Conservation (phyloP, 805 yeast genomes). For the Wickerhamomyces queroliae region DNA sequence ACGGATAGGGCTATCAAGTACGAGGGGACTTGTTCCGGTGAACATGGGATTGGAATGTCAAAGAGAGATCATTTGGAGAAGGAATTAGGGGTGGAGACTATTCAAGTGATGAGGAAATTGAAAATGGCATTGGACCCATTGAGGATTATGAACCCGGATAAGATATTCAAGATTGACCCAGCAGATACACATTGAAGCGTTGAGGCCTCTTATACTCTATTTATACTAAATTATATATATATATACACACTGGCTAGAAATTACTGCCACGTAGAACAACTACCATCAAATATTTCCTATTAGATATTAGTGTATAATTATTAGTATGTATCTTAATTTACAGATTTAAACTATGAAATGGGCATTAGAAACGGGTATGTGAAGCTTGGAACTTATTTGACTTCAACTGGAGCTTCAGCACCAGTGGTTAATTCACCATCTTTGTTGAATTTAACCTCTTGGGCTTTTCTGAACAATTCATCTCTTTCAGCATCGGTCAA, state of each 20-base stretch:
- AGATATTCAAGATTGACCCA: conserved; percentile 66
- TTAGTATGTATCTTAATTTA: no score
- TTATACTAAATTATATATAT: no score
- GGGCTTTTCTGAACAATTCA: conserved; percentile 42
- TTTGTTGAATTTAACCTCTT: conserved; percentile 28
- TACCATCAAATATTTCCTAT: not conserved
- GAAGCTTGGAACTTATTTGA: no score
- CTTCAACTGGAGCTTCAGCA: not conserved
- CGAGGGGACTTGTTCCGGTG: conserved; percentile 85
- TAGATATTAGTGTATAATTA: not conserved
- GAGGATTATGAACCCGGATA: conserved; percentile 72
- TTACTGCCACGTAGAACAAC: no score
- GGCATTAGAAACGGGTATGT: no score
- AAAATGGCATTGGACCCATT: conserved; percentile 72
- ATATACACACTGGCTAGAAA: no score
- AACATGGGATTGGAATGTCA: conserved; percentile 80
- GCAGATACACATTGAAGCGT: conserved; percentile 1
- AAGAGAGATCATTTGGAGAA: conserved; percentile 53
- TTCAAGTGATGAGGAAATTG: conserved; percentile 65
- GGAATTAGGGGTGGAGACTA: conserved; percentile 64
- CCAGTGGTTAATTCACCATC: conserved; percentile 24
- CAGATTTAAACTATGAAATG: no score
- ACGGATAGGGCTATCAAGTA: conserved; percentile 55
- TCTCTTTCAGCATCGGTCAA: conserved; percentile 47
- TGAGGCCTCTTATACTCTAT: not conserved